Evolutionary conservation across 2,329 filamentous ascomycete species (phyloP).

Genomic region (Colletotrichum abscissum): DNA sequence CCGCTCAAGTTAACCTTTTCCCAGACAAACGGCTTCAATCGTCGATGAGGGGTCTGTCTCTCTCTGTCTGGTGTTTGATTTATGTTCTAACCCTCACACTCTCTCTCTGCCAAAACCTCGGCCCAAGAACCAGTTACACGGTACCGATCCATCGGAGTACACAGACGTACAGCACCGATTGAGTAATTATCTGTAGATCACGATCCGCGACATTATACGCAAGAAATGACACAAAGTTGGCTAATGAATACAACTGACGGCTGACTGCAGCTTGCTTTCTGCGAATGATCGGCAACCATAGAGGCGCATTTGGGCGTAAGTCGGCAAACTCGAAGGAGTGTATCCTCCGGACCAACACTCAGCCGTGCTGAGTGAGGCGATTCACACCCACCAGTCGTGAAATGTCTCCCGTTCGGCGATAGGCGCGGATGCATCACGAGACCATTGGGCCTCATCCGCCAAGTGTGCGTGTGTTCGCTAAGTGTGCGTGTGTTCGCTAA

Average conservation of each 20-base stretch:
- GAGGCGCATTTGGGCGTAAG: background rate
- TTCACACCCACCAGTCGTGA: background rate
- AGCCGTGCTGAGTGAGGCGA: background rate
- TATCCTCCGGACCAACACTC: constrained; percentile 8
- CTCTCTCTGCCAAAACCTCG: constrained; percentile 2
- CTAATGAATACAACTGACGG: background rate
- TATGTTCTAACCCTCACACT: background rate
- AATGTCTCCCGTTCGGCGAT: background rate
- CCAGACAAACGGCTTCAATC: constrained; percentile 4
- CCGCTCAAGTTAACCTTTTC: background rate
- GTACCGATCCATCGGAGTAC: background rate
- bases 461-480: background rate
- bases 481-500: too few relatives aligned
- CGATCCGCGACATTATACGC: background rate
- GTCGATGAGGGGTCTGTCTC: background rate
- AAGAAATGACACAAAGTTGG: background rate
- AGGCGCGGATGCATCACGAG: background rate
- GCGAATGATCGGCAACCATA: background rate
- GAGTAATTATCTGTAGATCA: background rate
- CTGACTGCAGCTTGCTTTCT: constrained; percentile 7
- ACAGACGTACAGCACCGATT: too few relatives aligned
- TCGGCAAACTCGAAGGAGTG: background rate
- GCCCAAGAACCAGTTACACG: background rate
- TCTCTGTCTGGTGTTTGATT: background rate
- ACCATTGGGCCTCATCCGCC: background rate